These are phyloP conservation scores for Grosmannia huntii DNA, from an alignment of 2,329 filamentous ascomycete genomes.

Conservation along the genomic window DNA sequence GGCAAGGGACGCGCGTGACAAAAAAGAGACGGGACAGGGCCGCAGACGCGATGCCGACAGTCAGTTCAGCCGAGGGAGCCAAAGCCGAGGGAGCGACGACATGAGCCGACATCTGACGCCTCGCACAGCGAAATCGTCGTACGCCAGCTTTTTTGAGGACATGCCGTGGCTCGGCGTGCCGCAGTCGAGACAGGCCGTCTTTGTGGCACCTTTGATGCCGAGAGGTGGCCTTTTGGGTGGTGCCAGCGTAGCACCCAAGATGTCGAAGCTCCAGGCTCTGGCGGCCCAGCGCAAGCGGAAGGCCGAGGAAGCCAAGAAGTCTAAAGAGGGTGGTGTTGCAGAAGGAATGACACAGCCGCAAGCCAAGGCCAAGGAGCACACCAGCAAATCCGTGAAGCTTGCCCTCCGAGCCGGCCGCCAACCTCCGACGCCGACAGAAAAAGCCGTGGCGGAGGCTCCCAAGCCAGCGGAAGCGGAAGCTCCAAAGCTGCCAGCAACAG, in stretches of 20 bases:
- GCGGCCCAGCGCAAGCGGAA: slow-evolving; percentile 80
- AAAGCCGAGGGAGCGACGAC: background rate
- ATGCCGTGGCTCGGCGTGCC: slow-evolving; percentile 76
- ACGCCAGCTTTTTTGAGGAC: slow-evolving; percentile 61
- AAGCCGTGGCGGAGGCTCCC: background rate
- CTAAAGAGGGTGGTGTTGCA: slow-evolving; percentile 12
- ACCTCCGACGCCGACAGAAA: background rate
- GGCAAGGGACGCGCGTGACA: background rate
- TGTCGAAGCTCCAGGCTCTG: slow-evolving; percentile 83
- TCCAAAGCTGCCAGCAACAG: background rate
- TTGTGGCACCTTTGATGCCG: slow-evolving; percentile 43
- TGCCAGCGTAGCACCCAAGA: slow-evolving; percentile 49
- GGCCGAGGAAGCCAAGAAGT: slow-evolving; percentile 44
- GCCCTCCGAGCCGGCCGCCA: slow-evolving; percentile 5
- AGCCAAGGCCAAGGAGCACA: slow-evolving; percentile 15
- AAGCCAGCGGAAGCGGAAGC: background rate
- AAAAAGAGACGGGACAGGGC: background rate
- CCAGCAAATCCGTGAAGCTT: slow-evolving; percentile 10
- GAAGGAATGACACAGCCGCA: background rate
- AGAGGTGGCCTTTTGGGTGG: slow-evolving; percentile 68
- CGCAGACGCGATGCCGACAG: background rate
- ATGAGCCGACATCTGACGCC: background rate
- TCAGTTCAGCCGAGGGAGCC: background rate
- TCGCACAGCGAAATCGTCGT: slow-evolving; percentile 15
- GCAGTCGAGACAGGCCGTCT: slow-evolving; percentile 47